Conservation (phyloP, 345 rosid genomes). For the Anastatica hierochuntica region DNA sequence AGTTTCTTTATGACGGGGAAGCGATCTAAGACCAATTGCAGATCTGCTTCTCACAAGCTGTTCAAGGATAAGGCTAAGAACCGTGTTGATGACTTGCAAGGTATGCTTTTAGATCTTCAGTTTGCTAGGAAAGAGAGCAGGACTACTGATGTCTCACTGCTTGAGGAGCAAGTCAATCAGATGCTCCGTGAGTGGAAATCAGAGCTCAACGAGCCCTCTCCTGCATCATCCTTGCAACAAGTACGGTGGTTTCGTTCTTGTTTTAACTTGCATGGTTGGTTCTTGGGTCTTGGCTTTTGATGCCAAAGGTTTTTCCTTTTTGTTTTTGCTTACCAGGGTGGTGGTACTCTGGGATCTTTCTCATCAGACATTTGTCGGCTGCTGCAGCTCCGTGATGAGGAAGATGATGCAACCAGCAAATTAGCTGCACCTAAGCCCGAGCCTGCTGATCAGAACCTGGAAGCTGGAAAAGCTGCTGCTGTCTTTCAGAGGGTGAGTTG, state of each 20-base stretch:
- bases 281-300: too few species aligned
- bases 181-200: constrained; percentile 99
- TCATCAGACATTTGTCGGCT: constrained; percentile 82
- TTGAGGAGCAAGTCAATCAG: constrained; percentile 98
- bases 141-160: constrained; percentile 49
- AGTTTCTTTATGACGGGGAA: constrained; percentile 46
- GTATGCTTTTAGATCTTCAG: constrained; percentile 77
- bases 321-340: constrained; percentile 29
- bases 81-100: constrained; percentile 97
- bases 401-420: constrained; percentile 94
- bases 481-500: constrained; percentile 51
- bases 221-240: constrained; percentile 94
- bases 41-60: constrained; percentile 86
- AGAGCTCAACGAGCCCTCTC: constrained; percentile 97
- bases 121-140: constrained; percentile 91
- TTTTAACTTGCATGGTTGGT: background rate
- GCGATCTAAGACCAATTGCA: constrained; percentile 75
- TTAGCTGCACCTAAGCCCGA: constrained; percentile 73
- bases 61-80: constrained; percentile 95
- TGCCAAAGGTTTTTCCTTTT: too few species aligned
- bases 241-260: constrained; percentile 24
- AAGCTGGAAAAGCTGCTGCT: constrained; percentile 35
- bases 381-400: constrained; percentile 87
- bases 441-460: constrained; percentile 67
- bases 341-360: constrained; percentile 78